Evolutionary conservation across 352 stramenopile genomes (phyloP).

Genomic region (Phytopythium litorale): DNA sequence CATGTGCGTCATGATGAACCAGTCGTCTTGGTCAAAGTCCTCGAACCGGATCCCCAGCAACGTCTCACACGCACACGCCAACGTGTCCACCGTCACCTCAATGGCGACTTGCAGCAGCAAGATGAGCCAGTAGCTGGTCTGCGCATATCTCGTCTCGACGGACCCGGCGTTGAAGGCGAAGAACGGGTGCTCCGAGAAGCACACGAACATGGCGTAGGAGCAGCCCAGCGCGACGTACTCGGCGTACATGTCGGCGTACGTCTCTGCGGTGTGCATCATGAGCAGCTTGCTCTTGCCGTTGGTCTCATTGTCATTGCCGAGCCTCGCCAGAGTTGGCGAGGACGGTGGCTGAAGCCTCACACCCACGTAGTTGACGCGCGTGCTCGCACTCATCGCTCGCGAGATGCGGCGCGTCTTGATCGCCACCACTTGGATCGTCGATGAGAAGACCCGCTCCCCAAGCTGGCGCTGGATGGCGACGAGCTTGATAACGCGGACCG

Average conservation of each 20-base stretch:
- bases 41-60: conserved; percentile 15
- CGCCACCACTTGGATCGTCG: background rate
- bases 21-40: conserved; percentile 13
- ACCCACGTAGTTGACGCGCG: background rate
- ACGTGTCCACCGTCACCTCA: conserved; percentile 16
- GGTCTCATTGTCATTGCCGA: conserved; percentile 17
- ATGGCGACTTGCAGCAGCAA: conserved; percentile 10
- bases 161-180: conserved; percentile 10
- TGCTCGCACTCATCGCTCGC: background rate
- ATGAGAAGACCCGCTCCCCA: background rate
- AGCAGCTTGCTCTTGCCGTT: conserved; percentile 17
- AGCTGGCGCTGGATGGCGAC: conserved; percentile 9
- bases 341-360: conserved; percentile 6
- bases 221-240: conserved; percentile 39
- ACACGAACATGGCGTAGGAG: conserved; percentile 26
- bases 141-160: conserved; percentile 4
- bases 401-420: background rate
- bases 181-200: conserved; percentile 24
- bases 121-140: conserved; percentile 8
- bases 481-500: conserved; percentile 15
- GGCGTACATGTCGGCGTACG: conserved; percentile 33
- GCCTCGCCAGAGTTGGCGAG: conserved; percentile 11
- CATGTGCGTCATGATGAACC: conserved; percentile 10
- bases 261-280: conserved; percentile 17
- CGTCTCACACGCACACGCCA: conserved; percentile 14